Evolutionary conservation across 495 filamentous ascomycete species (phyloP).

Genomic region (Chaetomium fimeti): DNA sequence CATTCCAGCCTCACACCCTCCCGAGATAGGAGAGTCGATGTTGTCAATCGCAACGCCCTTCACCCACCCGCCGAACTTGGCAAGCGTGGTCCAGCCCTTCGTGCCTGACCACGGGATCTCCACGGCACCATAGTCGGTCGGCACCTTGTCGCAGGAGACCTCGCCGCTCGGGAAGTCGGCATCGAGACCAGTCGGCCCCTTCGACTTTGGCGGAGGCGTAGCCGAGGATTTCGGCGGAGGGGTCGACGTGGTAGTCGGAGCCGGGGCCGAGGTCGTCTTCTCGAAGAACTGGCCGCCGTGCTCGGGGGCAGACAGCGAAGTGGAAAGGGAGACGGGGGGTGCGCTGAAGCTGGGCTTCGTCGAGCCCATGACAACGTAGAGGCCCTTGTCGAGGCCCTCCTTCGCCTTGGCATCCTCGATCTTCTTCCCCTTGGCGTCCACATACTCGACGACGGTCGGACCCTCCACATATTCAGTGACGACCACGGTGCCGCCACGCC

Average conservation of each 20-base stretch:
- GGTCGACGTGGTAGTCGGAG: slow-evolving; percentile 2
- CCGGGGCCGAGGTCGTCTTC: slow-evolving; percentile 25
- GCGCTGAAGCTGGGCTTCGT: slow-evolving; percentile 46
- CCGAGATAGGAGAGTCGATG: slow-evolving; percentile 63
- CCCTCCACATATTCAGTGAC: slow-evolving; percentile 40
- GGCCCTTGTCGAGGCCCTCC: slow-evolving; percentile 58
- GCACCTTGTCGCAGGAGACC: slow-evolving; percentile 70
- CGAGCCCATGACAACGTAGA: slow-evolving; percentile 51
- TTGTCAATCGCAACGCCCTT: slow-evolving; percentile 45
- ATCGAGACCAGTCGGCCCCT: slow-evolving; percentile 54
- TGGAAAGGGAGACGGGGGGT: slow-evolving; percentile 34
- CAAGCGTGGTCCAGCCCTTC: slow-evolving; percentile 79
- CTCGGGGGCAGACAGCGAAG: slow-evolving; percentile 25
- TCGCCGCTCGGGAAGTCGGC: slow-evolving; percentile 74
- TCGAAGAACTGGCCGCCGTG: slow-evolving; percentile 41
- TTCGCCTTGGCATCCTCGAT: slow-evolving; percentile 58
- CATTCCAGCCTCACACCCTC: slow-evolving; percentile 57
- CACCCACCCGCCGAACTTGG: slow-evolving; percentile 48
- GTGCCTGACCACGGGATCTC: slow-evolving; percentile 64
- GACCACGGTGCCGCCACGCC: slow-evolving; percentile 43
- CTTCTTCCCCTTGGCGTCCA: slow-evolving; percentile 52
- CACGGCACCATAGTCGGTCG: slow-evolving; percentile 79
- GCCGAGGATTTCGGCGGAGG: slow-evolving; percentile 20
- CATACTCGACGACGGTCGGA: slow-evolving; percentile 59
- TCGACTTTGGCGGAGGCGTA: slow-evolving; percentile 9